phyloP scores from a whole-genome alignment of 257 asterid genomes.

The Lycium ferocissimum region DNA sequence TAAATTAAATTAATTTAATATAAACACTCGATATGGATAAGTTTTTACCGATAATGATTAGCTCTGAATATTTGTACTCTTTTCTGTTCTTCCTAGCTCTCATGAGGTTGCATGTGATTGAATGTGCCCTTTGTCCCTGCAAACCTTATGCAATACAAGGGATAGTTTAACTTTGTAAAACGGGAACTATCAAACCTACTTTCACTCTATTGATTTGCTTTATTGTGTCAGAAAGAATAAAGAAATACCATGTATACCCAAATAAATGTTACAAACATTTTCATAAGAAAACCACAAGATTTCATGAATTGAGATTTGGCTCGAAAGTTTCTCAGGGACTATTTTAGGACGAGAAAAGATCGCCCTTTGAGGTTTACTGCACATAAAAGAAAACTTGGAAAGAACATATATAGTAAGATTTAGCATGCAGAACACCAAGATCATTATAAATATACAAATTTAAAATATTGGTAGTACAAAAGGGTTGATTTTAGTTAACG shows the following conservation, averaged over 20 bases:
- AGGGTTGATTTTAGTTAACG: not conserved
- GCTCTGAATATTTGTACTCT: not conserved
- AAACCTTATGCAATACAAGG: not conserved
- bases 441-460: not conserved
- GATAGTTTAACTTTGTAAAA: not conserved
- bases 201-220: not conserved
- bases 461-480: not conserved
- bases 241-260: not conserved
- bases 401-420: not conserved
- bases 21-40: too few species aligned
- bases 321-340: not conserved
- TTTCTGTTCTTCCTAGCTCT: not conserved
- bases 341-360: not conserved
- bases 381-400: not conserved
- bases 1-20: too few species aligned
- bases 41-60: not conserved
- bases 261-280: not conserved
- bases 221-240: not conserved
- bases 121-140: not conserved
- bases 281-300: not conserved
- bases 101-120: not conserved
- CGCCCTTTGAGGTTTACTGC: not conserved
- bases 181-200: not conserved
- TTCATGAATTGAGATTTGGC: not conserved
- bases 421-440: not conserved